A percentile compares a stretch with the other conserved stretches of the same genome.
phyloP scores from a whole-genome alignment of 306 rosid genomes.

The Ceratonia siliqua region DNA sequence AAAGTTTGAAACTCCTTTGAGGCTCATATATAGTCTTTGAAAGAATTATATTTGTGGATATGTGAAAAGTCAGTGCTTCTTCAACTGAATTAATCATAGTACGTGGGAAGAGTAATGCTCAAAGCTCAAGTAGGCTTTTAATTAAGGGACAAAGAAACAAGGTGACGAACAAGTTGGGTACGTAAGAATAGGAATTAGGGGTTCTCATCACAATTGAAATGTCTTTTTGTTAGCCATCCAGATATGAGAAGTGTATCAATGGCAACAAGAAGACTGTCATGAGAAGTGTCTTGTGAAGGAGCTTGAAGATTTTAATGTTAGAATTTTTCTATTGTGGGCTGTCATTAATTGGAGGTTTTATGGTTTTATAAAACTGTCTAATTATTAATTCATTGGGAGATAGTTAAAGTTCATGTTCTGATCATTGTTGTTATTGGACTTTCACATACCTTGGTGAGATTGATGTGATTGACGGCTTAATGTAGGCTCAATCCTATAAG shows the following conservation, averaged over 20 bases:
- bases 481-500: too few species aligned
- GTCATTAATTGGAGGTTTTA: too few species aligned
- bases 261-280: conserved; percentile 63
- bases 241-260: conserved; percentile 60
- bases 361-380: too few species aligned
- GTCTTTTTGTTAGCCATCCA: conserved; percentile 72
- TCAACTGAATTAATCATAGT: conserved; percentile 69
- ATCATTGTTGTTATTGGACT: too few species aligned
- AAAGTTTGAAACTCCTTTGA: conserved; percentile 74
- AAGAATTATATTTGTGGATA: conserved; percentile 70
- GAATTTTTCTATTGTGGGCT: too few species aligned
- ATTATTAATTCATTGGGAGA: too few species aligned
- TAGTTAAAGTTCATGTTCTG: too few species aligned
- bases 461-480: too few species aligned
- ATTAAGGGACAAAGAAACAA: conserved; percentile 76
- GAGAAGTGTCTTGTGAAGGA: conserved; percentile 84
- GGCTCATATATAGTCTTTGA: conserved; percentile 63
- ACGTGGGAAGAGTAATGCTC: conserved; percentile 65
- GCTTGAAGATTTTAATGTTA: conserved; percentile 58
- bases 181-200: conserved; percentile 56
- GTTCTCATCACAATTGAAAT: conserved; percentile 55
- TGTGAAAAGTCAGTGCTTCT: conserved; percentile 66
- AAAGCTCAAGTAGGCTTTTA: conserved; percentile 76
- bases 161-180: conserved; percentile 70
- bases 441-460: too few species aligned